These are phyloP conservation scores for Stenogyne calaminthoides DNA, from an alignment of 305 asterid genomes.

Conservation along the genomic window DNA sequence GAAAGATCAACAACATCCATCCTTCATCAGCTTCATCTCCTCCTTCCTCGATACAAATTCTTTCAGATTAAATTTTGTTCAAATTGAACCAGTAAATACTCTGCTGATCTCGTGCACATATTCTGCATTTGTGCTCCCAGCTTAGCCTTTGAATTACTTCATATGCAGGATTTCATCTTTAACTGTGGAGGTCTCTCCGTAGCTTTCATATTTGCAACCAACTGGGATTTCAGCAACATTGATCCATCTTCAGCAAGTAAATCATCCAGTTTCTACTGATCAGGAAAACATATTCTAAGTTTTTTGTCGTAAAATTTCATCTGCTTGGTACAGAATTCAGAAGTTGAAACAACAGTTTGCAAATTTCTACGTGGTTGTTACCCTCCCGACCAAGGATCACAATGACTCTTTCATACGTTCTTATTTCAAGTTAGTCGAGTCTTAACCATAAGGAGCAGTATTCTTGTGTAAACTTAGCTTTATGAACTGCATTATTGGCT, in stretches of 20 bases:
- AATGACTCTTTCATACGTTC: constrained; percentile 67
- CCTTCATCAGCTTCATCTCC: constrained; percentile 81
- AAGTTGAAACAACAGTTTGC: constrained; percentile 85
- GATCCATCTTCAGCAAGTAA: constrained; percentile 65
- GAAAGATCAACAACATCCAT: constrained; percentile 79
- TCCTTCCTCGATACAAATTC: constrained; percentile 70
- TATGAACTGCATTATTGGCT: constrained; percentile 28
- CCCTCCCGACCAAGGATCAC: constrained; percentile 80
- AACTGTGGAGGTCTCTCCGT: constrained; percentile 87
- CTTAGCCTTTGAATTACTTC: constrained; percentile 27
- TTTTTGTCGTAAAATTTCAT: constrained; percentile 17
- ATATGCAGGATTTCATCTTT: constrained; percentile 87
- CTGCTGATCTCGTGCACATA: constrained; percentile 22
- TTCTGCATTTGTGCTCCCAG: neutral
- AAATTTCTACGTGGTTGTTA: constrained; percentile 74
- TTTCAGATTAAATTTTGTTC: constrained; percentile 63
- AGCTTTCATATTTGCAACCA: constrained; percentile 76
- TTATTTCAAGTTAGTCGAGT: constrained; percentile 67
- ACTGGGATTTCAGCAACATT: constrained; percentile 53
- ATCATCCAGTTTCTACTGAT: constrained; percentile 19
- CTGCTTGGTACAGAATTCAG: constrained; percentile 55
- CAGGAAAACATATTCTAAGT: neutral
- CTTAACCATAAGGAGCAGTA: constrained; percentile 15
- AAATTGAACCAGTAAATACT: constrained; percentile 73
- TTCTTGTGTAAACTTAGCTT: constrained; percentile 7